These are phyloP conservation scores for Exobasidium rhododendri DNA, from an alignment of 1,284 basidiomycete genomes.

Conservation along the genomic window DNA sequence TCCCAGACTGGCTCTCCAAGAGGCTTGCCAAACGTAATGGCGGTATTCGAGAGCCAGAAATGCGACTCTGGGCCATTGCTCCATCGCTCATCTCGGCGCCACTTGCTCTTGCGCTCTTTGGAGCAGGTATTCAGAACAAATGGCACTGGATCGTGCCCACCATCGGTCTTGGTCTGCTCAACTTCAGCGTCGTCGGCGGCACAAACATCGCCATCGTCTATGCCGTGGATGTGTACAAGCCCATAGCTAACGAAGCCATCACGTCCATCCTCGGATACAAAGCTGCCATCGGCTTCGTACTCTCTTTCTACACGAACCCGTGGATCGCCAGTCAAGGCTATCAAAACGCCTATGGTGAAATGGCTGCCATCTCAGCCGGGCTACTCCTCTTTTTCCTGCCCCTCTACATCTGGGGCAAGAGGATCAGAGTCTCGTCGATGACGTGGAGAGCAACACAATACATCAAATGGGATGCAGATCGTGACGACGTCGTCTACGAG, in stretches of 20 bases:
- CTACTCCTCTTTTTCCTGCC: slow-evolving; percentile 6
- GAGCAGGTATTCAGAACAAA: slow-evolving; percentile 18
- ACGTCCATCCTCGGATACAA: slow-evolving; percentile 18
- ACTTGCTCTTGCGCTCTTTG: slow-evolving; percentile 17
- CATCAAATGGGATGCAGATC: slow-evolving; percentile 18
- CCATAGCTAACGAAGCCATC: slow-evolving; percentile 19
- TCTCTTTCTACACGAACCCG: slow-evolving; percentile 25
- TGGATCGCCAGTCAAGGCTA: slow-evolving; percentile 21
- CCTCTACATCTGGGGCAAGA: slow-evolving; percentile 15
- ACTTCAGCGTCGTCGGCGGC: slow-evolving; percentile 13
- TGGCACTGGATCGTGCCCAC: slow-evolving; percentile 22
- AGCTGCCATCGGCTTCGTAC: slow-evolving; percentile 20
- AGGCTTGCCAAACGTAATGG: slow-evolving; percentile 5
- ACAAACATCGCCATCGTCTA: slow-evolving; percentile 18
- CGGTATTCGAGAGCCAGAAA: slow-evolving; percentile 22
- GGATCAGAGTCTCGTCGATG: slow-evolving; percentile 8
- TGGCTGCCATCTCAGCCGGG: slow-evolving; percentile 17
- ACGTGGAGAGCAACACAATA: slow-evolving; percentile 10
- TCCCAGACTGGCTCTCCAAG: slow-evolving; percentile 5
- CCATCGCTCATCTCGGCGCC: slow-evolving; percentile 16
- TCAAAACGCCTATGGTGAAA: slow-evolving; percentile 14
- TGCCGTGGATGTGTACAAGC: slow-evolving; percentile 22
- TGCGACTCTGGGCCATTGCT: slow-evolving; percentile 17
- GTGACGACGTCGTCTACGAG: slow-evolving; percentile 17
- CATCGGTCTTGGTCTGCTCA: slow-evolving; percentile 16